These are phyloP conservation scores for Alternaria conjuncta DNA, from an alignment of 2,329 filamentous ascomycete species.

Conservation along the genomic window DNA sequence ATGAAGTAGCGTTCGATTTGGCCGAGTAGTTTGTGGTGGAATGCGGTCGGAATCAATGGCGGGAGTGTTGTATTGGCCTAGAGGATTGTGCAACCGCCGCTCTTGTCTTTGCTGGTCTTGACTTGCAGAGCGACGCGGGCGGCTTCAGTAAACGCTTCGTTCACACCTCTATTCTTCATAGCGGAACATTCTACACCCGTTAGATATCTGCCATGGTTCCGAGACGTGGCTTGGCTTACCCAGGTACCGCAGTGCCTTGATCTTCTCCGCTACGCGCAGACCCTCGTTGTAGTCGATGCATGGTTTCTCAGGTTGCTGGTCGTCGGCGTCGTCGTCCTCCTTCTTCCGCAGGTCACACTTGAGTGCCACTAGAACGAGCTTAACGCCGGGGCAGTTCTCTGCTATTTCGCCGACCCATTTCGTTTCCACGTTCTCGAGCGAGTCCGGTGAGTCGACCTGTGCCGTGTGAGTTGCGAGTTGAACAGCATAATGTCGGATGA, in stretches of 20 bases:
- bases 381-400: constrained; percentile 95
- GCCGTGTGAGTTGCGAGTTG: constrained; percentile 5
- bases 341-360: constrained; percentile 95
- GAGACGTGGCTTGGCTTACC: constrained; percentile 53
- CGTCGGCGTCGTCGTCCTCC: constrained; percentile 64
- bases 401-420: constrained; percentile 99
- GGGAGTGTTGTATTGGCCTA: constrained; percentile 5
- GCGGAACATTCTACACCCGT: constrained; percentile 81
- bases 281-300: constrained; percentile 92
- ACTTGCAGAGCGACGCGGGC: constrained; percentile 83
- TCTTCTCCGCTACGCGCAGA: constrained; percentile 86
- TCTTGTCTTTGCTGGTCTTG: constrained; percentile 58
- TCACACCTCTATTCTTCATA: constrained; percentile 96
- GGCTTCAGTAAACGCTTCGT: constrained; percentile 98
- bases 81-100: constrained; percentile 49
- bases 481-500: not conserved
- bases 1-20: not conserved
- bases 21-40: not conserved
- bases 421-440: constrained; percentile 95
- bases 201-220: not conserved
- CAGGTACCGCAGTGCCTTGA: constrained; percentile 91
- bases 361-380: constrained; percentile 90
- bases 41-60: constrained; percentile 10
- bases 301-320: constrained; percentile 56
- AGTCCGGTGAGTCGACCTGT: constrained; percentile 88